phyloP scores from a whole-genome alignment of 805 yeast species.

The Kuraishia borneana region DNA sequence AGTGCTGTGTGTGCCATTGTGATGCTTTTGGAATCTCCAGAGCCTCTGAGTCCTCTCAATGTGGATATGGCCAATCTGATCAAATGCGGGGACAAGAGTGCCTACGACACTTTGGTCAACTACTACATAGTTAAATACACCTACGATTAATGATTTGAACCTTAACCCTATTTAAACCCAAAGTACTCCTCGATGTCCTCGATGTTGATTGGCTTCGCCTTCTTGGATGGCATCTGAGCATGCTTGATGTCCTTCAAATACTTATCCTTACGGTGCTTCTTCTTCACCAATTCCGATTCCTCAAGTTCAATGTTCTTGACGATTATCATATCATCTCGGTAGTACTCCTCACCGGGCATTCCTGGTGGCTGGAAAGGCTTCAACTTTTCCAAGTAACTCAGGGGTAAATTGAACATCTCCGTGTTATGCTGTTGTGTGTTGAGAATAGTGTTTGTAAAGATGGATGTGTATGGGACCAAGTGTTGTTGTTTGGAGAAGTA shows the following conservation, averaged over 20 bases:
- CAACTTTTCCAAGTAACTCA: constrained; percentile 13
- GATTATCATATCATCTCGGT: constrained; percentile 19
- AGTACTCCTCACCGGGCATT: constrained; percentile 18
- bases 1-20: constrained; percentile 46
- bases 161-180: constrained; percentile 14
- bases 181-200: constrained; percentile 19
- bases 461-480: constrained; percentile 15
- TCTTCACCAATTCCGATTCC: constrained; percentile 10
- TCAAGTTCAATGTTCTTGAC: constrained; percentile 19
- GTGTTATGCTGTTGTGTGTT: constrained; percentile 22
- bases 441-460: constrained; percentile 18
- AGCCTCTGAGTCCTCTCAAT: constrained; percentile 62
- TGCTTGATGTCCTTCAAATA: constrained; percentile 10
- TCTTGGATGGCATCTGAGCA: constrained; percentile 6
- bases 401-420: constrained; percentile 20
- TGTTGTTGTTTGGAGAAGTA: constrained; percentile 14
- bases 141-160: constrained; percentile 2
- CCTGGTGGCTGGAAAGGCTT: constrained; percentile 11
- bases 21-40: constrained; percentile 50
- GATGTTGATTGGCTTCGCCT: constrained; percentile 10
- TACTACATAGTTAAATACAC: constrained; percentile 21
- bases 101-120: constrained; percentile 28
- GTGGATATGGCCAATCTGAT: constrained; percentile 56
- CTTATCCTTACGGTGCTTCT: constrained; percentile 7
- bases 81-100: constrained; percentile 33